Conservation (phyloP, 139 green algal genomes). For the Astrephomene gubernaculifera region DNA sequence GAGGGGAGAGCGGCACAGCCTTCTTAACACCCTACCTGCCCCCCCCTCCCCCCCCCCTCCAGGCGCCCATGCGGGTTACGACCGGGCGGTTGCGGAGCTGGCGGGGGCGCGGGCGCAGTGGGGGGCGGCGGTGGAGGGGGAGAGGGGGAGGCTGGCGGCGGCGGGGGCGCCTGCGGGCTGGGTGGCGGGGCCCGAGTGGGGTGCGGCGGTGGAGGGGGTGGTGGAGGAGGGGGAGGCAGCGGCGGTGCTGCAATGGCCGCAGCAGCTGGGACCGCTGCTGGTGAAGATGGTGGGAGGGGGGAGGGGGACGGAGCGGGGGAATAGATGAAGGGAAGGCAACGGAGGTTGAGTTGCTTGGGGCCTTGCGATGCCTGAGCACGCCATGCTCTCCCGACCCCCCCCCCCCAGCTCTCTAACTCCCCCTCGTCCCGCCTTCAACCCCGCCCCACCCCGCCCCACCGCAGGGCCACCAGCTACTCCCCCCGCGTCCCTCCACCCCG, state of each 20-base stretch:
- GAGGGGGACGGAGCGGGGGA: not conserved
- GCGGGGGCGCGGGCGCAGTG: not conserved
- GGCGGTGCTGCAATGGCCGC: not conserved
- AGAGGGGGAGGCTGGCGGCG: not conserved
- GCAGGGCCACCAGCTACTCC: not conserved
- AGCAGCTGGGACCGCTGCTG: slow-evolving; percentile 7
- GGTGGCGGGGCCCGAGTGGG: not conserved
- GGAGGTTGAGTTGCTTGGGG: too few relatives aligned
- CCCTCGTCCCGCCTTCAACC: too few relatives aligned
- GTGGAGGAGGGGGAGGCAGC: slow-evolving; percentile 18
- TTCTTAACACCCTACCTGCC: too few relatives aligned
- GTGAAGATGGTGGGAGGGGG: not conserved
- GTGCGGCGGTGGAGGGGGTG: not conserved
- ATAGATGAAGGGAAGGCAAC: too few relatives aligned
- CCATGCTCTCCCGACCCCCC: too few relatives aligned
- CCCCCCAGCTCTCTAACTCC: too few relatives aligned
- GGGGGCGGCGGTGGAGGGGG: not conserved
- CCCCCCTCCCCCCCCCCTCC: not conserved
- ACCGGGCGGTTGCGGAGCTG: not conserved
- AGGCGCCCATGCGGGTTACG: slow-evolving; percentile 8
- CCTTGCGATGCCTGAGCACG: too few relatives aligned
- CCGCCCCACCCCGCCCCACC: not conserved
- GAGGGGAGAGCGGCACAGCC: too few relatives aligned
- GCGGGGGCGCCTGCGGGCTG: too few relatives aligned
- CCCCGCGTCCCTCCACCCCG: not conserved